Percentiles rank a stretch among this genome's conserved stretches.
These are phyloP conservation scores for Avena insularis DNA, from an alignment of 176 grass and related monocot species.

Conservation along the genomic window DNA sequence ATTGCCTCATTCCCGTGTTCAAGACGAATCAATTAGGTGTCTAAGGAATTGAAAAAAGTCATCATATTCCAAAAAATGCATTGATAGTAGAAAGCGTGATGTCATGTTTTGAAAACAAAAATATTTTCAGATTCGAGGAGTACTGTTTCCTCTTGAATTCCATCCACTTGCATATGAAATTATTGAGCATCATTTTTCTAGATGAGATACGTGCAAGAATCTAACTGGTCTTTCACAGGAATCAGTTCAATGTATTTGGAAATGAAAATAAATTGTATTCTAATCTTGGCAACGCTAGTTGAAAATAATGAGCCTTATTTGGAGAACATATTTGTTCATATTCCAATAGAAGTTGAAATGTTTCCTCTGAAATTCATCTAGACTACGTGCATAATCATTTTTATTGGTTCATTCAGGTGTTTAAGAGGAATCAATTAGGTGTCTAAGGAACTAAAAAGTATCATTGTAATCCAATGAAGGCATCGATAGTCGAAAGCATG, in stretches of 20 bases:
- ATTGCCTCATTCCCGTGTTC: too few relatives aligned
- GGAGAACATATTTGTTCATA: not conserved
- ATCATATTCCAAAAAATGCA: too few relatives aligned
- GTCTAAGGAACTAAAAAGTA: too few relatives aligned
- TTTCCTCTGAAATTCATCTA: not conserved
- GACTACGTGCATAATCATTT: not conserved
- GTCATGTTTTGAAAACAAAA: too few relatives aligned
- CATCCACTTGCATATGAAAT: not conserved
- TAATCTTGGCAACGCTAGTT: not conserved
- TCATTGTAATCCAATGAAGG: too few relatives aligned
- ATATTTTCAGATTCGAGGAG: too few relatives aligned
- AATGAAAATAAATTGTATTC: not conserved
- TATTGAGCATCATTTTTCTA: not conserved
- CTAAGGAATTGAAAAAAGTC: too few relatives aligned
- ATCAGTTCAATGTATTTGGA: not conserved
- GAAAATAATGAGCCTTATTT: not conserved
- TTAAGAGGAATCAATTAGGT: not conserved
- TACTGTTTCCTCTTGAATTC: too few relatives aligned
- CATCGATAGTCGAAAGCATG: too few relatives aligned
- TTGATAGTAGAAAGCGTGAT: too few relatives aligned
- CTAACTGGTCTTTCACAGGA: not conserved
- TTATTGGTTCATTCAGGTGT: not conserved
- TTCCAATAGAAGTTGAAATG: not conserved
- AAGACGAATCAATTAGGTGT: too few relatives aligned
- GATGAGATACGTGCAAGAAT: not conserved